A percentile compares a stretch with the other conserved stretches of the same genome.
phyloP scores from a whole-genome alignment of 805 yeast genomes.

The Candida koratica region DNA sequence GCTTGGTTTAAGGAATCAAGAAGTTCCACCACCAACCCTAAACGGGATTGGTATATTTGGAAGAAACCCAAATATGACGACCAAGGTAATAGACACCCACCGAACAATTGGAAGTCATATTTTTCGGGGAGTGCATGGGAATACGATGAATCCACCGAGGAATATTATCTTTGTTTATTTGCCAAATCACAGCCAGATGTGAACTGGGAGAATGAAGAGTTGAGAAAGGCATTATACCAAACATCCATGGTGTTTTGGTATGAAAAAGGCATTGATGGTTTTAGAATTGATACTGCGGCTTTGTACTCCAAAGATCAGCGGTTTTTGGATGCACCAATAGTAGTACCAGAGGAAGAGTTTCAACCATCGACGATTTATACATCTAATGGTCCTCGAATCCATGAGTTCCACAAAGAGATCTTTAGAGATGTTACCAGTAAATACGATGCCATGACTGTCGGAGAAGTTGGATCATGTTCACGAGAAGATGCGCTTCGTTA shows the following conservation, averaged over 20 bases:
- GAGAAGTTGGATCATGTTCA: conserved; percentile 47
- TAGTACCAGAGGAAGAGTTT: conserved; percentile 34
- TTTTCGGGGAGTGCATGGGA: conserved; percentile 58
- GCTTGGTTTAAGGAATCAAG: conserved; percentile 57
- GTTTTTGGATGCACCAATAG: conserved; percentile 48
- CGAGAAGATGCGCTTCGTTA: conserved; percentile 42
- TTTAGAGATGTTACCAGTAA: conserved; percentile 37
- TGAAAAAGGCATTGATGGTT: conserved; percentile 55
- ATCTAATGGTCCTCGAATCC: conserved; percentile 52
- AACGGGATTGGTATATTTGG: conserved; percentile 64
- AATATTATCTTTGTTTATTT: conserved; percentile 53
- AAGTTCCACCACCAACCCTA: conserved; percentile 47
- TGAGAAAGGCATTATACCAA: conserved; percentile 38
- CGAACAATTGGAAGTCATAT: conserved; percentile 53
- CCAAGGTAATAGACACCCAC: conserved; percentile 49
- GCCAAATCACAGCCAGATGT: conserved; percentile 56
- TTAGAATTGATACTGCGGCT: conserved; percentile 55
- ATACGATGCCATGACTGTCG: conserved; percentile 55
- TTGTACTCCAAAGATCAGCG: conserved; percentile 46
- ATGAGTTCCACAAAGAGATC: conserved; percentile 55
- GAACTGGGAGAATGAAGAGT: conserved; percentile 54
- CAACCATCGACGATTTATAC: conserved; percentile 37
- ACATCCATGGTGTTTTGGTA: conserved; percentile 51
- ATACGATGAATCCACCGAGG: conserved; percentile 50
- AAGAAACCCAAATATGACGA: conserved; percentile 44